Base-by-base conservation (phyloP, 805 yeast genomes). In the Pichia membranifaciens region DNA sequence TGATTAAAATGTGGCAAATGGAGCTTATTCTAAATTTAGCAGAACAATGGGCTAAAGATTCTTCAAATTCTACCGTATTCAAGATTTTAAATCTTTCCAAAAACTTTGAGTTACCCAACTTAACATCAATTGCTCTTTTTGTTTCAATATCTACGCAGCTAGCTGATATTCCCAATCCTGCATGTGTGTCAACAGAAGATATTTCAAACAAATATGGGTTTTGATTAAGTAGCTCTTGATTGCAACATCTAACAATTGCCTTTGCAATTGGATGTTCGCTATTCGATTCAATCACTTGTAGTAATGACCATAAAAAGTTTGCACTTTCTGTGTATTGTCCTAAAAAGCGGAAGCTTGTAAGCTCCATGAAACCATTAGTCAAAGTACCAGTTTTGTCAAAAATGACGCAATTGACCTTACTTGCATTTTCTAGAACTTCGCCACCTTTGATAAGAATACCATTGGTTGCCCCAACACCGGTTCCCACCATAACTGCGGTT, bases 401-500 rank as follows among this genome's bases (percentile, higher is more conserved):
- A 28, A 93, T 71, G 23, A 88, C 78, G 12, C 78, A 73, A 52
- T 81, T 75, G 35, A 87, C 71, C 17, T 73, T 67, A 57, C 78
- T 78, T 7, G 93, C 82, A 48, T 69, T 73, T 60, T 93, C 98
- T 51, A 93, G 73, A 15, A 86, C 78, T 44, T 84, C 95, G 20
- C 97, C 99, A 41, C 97, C 96, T 65, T 91, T 93, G 58, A 93
- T 85, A 45, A 93, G 70, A 5, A 93, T 84, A 17, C 99, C 98
- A 63, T 87, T 73, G 13, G 77, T 65, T 0, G 99, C 98, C 36
- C 96, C 98, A 20, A 88, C 84, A 36, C 99, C 99, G 2, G 98
- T 91, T 8, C 97, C 99, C 2, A 93, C 99, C 97, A 95, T 93
- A 10, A 93, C 87, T 0, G 98, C 98, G 1, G 99, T 95, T 1